phyloP scores from a whole-genome alignment of 805 yeast species.

The Yarrowia alimentaria region DNA sequence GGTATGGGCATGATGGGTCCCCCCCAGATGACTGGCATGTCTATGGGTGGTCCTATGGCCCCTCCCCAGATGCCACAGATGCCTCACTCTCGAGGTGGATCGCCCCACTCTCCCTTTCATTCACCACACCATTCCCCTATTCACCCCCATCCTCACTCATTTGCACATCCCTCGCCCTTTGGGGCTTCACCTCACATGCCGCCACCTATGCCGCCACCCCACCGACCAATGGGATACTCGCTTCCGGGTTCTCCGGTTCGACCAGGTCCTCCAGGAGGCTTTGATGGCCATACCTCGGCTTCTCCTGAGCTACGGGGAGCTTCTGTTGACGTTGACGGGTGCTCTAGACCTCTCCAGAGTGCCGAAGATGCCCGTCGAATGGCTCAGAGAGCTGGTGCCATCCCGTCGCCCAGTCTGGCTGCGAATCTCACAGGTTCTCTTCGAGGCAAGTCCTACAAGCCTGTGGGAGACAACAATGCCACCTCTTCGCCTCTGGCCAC shows the following conservation, averaged over 20 bases:
- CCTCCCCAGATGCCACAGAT: no score
- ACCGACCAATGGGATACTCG: conserved; percentile 7
- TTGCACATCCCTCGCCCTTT: no score
- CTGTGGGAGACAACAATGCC: background rate
- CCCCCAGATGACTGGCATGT: no score
- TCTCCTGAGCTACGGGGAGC: no score
- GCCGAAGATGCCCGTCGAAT: no score
- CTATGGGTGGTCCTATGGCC: no score
- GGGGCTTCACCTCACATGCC: no score
- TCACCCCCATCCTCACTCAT: background rate
- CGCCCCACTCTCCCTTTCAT: background rate
- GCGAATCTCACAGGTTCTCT: background rate
- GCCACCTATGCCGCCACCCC: conserved; percentile 10
- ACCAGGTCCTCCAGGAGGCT: conserved; percentile 5
- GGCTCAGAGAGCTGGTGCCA: background rate
- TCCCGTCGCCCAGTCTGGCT: conserved; percentile 10
- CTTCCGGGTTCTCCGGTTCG: conserved; percentile 12
- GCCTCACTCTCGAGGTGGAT: no score
- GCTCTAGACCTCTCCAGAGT: no score
- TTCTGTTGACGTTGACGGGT: no score
- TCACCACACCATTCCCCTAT: conserved; percentile 5
- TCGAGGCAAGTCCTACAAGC: conserved; percentile 16
- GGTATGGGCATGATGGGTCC: no score
- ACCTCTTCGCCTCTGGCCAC: conserved; percentile 9
- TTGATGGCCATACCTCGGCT: no score